Evolutionary conservation across 345 rosid species (phyloP).

Genomic region (Eucalyptus cloeziana): DNA sequence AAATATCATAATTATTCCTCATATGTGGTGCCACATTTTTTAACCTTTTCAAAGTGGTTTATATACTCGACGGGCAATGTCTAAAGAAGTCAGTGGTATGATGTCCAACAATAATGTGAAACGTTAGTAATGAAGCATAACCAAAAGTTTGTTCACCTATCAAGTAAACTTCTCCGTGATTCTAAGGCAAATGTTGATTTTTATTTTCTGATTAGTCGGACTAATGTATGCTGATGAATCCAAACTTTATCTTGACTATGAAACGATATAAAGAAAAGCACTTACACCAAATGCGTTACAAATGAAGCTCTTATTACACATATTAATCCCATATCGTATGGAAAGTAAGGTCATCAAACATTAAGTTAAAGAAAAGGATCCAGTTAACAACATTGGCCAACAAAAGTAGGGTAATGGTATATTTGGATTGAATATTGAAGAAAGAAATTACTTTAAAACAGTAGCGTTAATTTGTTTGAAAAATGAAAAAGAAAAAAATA

Average conservation of each 20-base stretch:
- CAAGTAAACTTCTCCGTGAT: not conserved
- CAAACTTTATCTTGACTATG: not conserved
- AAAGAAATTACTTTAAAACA: not conserved
- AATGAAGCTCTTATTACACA: not conserved
- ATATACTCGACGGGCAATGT: not conserved
- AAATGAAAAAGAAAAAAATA: not conserved
- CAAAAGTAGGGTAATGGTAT: not conserved
- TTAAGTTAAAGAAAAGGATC: not conserved
- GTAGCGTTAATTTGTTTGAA: not conserved
- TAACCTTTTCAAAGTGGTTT: not conserved
- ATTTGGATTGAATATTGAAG: not conserved
- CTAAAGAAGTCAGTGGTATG: not conserved
- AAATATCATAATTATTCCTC: not conserved
- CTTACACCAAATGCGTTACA: not conserved
- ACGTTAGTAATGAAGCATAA: not conserved
- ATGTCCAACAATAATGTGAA: not conserved
- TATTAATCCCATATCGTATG: not conserved
- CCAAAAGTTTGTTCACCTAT: not conserved
- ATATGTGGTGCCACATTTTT: not conserved
- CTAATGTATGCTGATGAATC: not conserved
- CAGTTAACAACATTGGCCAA: not conserved
- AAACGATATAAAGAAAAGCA: not conserved
- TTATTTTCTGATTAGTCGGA: not conserved
- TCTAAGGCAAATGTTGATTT: not conserved
- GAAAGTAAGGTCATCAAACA: not conserved